phyloP scores from a whole-genome alignment of 1,139 yeast species.

The Saccharomycopsis hybrid region DNA sequence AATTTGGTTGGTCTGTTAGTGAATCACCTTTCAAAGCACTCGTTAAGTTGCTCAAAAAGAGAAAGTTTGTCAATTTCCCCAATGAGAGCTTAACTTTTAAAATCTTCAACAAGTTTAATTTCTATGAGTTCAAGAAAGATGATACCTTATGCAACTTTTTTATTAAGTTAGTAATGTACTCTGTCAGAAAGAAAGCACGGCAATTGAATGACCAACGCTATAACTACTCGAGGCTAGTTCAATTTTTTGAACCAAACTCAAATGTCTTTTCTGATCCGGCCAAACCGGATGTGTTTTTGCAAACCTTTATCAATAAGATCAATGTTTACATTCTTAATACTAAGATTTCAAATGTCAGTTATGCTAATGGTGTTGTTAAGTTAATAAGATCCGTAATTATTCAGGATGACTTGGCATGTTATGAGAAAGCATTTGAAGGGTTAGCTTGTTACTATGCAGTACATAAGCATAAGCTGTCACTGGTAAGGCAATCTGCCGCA shows the following conservation, averaged over 20 bases:
- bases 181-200: not conserved
- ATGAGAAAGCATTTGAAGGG: conserved; percentile 18
- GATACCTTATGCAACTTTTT: conserved; percentile 16
- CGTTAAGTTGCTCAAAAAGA: conserved; percentile 15
- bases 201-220: no score
- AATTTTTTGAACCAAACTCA: conserved; percentile 20
- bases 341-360: conserved; percentile 4
- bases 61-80: conserved; percentile 18
- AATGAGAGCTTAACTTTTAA: conserved; percentile 10
- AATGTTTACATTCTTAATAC: conserved; percentile 16
- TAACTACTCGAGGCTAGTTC: conserved; percentile 12
- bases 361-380: conserved; percentile 6
- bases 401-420: conserved; percentile 14
- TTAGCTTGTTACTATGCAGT: conserved; percentile 8
- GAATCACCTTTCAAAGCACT: conserved; percentile 13
- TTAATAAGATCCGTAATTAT: conserved; percentile 8
- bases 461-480: no score
- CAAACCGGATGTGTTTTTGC: conserved; percentile 18
- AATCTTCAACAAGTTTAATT: conserved; percentile 7
- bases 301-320: conserved; percentile 19
- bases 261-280: conserved; percentile 13
- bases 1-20: conserved; percentile 12
- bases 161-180: conserved; percentile 14
- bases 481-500: not conserved
- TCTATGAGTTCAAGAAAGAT: conserved; percentile 2